These are phyloP conservation scores for Tulasnella sp. DNA, from an alignment of 768 basidiomycete genomes.

Conservation along the genomic window DNA sequence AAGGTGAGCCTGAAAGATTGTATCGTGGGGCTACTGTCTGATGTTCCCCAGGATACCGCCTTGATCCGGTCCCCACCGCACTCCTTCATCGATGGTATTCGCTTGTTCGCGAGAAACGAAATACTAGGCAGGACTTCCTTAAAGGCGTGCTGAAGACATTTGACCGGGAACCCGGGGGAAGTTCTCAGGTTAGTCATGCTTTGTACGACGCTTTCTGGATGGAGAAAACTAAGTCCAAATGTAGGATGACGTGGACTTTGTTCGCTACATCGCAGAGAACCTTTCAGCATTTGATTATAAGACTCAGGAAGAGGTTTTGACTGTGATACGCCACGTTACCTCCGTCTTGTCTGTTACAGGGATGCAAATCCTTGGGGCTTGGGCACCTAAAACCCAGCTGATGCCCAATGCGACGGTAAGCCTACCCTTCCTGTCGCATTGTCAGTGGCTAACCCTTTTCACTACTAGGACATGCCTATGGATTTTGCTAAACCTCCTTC, in stretches of 20 bases:
- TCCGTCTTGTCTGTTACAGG: constrained; percentile 64
- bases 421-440: too few relatives aligned
- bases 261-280: constrained; percentile 90
- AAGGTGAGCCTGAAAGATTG: constrained; percentile 33
- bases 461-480: too few relatives aligned
- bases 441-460: too few relatives aligned
- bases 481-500: too few relatives aligned
- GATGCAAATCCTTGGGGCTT: constrained; percentile 62
- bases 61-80: constrained; percentile 52
- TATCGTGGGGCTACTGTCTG: background rate
- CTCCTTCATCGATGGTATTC: constrained; percentile 84
- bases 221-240: background rate
- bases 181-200: constrained; percentile 39
- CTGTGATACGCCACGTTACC: constrained; percentile 70
- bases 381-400: constrained; percentile 45
- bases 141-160: constrained; percentile 72
- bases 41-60: constrained; percentile 44
- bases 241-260: constrained; percentile 74
- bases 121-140: constrained; percentile 73
- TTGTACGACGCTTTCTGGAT: background rate
- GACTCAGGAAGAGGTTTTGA: constrained; percentile 83
- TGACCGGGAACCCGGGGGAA: constrained; percentile 42
- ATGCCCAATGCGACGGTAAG: background rate
- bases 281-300: constrained; percentile 89
- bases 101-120: constrained; percentile 83